These are phyloP conservation scores for Massospora cicadina DNA, from an alignment of 371 early-diverging fungal species.

Conservation along the genomic window DNA sequence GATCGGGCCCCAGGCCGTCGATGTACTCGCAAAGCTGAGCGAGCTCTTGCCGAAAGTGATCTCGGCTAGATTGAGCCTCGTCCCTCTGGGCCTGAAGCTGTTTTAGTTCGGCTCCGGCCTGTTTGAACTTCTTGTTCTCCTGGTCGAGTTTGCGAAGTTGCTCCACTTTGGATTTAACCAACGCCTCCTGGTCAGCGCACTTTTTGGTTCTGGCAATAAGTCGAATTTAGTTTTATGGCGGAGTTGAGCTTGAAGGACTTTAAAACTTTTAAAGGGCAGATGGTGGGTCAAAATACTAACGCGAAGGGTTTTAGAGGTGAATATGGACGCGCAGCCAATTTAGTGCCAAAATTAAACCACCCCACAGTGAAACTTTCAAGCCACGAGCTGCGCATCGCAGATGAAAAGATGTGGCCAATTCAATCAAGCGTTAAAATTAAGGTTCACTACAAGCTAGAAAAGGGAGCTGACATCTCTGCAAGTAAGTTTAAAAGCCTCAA, in stretches of 20 bases:
- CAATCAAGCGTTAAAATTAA: too few relatives aligned
- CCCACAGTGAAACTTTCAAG: too few relatives aligned
- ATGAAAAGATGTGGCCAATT: too few relatives aligned
- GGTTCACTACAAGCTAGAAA: too few relatives aligned
- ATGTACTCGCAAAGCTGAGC: background rate
- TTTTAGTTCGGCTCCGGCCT: background rate
- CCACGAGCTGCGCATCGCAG: too few relatives aligned
- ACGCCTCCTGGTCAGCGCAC: background rate
- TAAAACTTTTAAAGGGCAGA: background rate
- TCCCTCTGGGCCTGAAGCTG: background rate
- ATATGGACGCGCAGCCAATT: too few relatives aligned
- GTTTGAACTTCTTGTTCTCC: background rate
- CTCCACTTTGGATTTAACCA: background rate
- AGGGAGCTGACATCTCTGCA: too few relatives aligned
- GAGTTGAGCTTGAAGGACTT: background rate
- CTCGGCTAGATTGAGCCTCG: background rate
- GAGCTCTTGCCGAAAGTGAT: background rate
- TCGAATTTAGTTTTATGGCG: too few relatives aligned
- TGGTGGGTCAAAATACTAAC: too few relatives aligned
- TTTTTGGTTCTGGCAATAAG: background rate
- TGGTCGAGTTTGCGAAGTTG: background rate
- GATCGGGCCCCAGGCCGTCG: background rate
- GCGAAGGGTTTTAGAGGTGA: too few relatives aligned
- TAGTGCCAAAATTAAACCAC: too few relatives aligned
- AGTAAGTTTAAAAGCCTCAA: too few relatives aligned